These are phyloP conservation scores for Kwoniella europaea DNA, from an alignment of 768 basidiomycete genomes.

Conservation along the genomic window DNA sequence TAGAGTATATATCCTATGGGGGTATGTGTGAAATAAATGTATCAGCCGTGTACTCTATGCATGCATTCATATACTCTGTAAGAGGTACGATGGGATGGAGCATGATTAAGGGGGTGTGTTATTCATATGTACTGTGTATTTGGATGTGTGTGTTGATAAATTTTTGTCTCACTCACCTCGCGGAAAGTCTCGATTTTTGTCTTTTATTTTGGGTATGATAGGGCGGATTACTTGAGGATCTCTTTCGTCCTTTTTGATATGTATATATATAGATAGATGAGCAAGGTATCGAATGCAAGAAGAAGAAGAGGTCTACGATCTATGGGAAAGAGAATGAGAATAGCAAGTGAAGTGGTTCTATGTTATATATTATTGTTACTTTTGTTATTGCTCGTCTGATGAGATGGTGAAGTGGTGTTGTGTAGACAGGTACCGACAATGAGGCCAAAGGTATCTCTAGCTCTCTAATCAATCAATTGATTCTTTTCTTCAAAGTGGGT, in stretches of 20 bases:
- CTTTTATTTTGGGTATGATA: too few species aligned
- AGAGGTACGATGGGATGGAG: not conserved
- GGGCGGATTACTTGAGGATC: not conserved
- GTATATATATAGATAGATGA: not conserved
- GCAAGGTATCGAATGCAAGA: not conserved
- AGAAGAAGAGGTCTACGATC: not conserved
- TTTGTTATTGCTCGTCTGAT: not conserved
- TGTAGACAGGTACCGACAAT: conserved; percentile 6
- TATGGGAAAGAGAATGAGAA: not conserved
- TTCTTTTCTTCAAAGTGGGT: not conserved
- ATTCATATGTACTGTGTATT: not conserved
- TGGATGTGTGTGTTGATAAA: conserved; percentile 1
- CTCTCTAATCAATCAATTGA: not conserved
- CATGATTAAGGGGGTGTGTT: not conserved
- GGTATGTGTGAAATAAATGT: conserved; percentile 10
- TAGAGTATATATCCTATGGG: not conserved
- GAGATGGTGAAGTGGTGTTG: not conserved
- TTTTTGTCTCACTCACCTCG: not conserved
- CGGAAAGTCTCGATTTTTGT: not conserved
- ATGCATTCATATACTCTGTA: not conserved
- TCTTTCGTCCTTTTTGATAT: not conserved
- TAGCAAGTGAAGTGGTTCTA: not conserved
- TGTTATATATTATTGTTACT: not conserved
- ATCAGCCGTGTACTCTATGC: conserved; percentile 9
- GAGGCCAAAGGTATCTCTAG: conserved; percentile 11